Percentiles rank a stretch among this genome's conserved stretches.
phyloP scores from a whole-genome alignment of 305 asterid genomes.

The Fraxinus angustifolia region DNA sequence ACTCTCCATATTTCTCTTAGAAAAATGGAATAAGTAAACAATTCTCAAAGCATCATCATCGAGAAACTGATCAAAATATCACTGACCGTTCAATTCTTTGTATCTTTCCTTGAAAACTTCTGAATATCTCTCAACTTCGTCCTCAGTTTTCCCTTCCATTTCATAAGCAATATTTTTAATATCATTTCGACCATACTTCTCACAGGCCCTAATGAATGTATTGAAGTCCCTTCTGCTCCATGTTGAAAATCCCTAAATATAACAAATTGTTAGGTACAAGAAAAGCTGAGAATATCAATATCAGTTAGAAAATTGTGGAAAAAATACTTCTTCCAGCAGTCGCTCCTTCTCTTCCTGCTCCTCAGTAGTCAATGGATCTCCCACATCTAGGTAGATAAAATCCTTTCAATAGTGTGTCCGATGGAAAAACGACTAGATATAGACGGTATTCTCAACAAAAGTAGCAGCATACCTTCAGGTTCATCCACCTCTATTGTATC shows the following conservation, averaged over 20 bases:
- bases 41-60: background rate
- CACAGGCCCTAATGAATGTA: constrained; percentile 94
- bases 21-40: background rate
- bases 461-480: constrained; percentile 63
- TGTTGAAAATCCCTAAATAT: constrained; percentile 74
- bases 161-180: constrained; percentile 76
- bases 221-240: constrained; percentile 99
- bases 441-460: constrained; percentile 12
- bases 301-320: background rate
- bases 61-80: background rate
- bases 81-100: constrained; percentile 85
- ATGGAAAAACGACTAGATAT: constrained; percentile 10
- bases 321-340: constrained; percentile 73
- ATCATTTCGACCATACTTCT: constrained; percentile 91
- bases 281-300: constrained; percentile 3
- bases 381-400: constrained; percentile 50
- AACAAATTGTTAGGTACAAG: constrained; percentile 21
- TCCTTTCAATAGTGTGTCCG: constrained; percentile 22
- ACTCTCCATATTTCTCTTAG: background rate
- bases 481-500: constrained; percentile 93
- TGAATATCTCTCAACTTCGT: constrained; percentile 93
- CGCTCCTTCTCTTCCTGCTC: constrained; percentile 96
- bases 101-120: constrained; percentile 89
- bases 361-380: constrained; percentile 95
- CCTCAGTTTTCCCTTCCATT: constrained; percentile 95